A percentile compares a stretch with the other conserved stretches of the same genome.
Evolutionary conservation across 805 yeast species (phyloP).

Genomic region (Lachancea cidri): DNA sequence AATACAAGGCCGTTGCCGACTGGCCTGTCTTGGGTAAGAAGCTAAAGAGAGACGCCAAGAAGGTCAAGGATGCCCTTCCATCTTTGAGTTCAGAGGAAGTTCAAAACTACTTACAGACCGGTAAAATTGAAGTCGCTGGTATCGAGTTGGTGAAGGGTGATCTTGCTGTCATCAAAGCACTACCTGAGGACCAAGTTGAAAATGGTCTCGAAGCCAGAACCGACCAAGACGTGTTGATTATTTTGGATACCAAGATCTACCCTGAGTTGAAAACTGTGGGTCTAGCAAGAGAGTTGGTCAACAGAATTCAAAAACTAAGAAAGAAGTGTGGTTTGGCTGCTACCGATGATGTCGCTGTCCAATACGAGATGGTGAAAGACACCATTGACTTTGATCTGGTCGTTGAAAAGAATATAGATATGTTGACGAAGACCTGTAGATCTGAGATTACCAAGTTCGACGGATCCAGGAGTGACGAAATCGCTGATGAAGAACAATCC

Average conservation of each 20-base stretch:
- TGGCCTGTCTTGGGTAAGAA: slow-evolving; percentile 99
- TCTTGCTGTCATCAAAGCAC: slow-evolving; percentile 81
- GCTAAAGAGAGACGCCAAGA: slow-evolving; percentile 87
- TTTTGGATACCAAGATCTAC: slow-evolving; percentile 81
- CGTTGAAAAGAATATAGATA: slow-evolving; percentile 56
- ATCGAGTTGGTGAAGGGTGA: slow-evolving; percentile 85
- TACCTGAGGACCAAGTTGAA: slow-evolving; percentile 60
- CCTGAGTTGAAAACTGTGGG: slow-evolving; percentile 92
- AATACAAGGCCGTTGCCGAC: slow-evolving; percentile 92
- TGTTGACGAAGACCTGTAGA: slow-evolving; percentile 75
- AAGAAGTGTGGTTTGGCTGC: slow-evolving; percentile 93
- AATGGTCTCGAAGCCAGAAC: slow-evolving; percentile 84
- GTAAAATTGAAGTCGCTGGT: slow-evolving; percentile 81
- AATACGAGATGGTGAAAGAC: slow-evolving; percentile 60
- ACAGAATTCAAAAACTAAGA: slow-evolving; percentile 95
- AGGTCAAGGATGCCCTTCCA: slow-evolving; percentile 93
- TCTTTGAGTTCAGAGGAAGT: slow-evolving; percentile 75
- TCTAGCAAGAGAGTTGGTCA: slow-evolving; percentile 90
- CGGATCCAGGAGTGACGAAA: slow-evolving; percentile 41
- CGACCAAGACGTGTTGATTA: slow-evolving; percentile 82
- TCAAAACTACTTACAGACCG: slow-evolving; percentile 62
- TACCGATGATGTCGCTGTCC: slow-evolving; percentile 90
- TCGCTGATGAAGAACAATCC: slow-evolving; percentile 85
- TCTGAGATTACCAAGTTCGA: slow-evolving; percentile 41
- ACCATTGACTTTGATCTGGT: slow-evolving; percentile 60